Base-by-base conservation (phyloP, 129 eudicot species). In the Flaveria trinervia region DNA sequence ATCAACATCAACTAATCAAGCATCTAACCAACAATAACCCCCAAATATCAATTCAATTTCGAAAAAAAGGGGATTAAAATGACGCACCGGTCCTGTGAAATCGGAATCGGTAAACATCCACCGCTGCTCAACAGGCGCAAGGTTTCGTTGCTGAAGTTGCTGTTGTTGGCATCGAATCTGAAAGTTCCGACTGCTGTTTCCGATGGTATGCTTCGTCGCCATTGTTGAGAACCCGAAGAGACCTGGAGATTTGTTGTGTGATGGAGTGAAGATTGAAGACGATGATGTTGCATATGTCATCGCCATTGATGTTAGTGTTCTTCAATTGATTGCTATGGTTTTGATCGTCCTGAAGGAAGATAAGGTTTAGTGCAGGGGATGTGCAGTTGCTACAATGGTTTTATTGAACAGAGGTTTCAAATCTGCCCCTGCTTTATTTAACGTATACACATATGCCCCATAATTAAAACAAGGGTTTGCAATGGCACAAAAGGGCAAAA, bases 61-160 rank as follows among this genome's bases (percentile, higher is more conserved):
- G 25, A 50, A 1, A 30, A 50, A 0, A 10, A 8, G 23, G 14
- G 0, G 20, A 64, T 65, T 22, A 67, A 49, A 61, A 57, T 9
- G 60, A 9, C n/a, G 71, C 85, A 95, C 99, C 43, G 89, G 92
- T 83, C 99, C 97, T 16, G 61, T 71, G 51, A 88, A 73, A 68
- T 87, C 88, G 59, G 80, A 56, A 16, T 82, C 85, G 18, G 88
- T 90, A 48, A 95, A 91, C 97, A 94, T 89, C 99, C 97, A 94
- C 1, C 92, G 87, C 79, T 95, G 96, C 7, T 85, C 92, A 14
- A 85, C 66, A 9, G 97, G 97, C 1, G 92, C 86, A 15, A 71
- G 65, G 33, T 85, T 68, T 48, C 75, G 79, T 49, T n/a, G 60
- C 9, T 73, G 76, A 25, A 59, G 67, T 39, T 73, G 26, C 50